Evolutionary conservation across 2,329 filamentous ascomycete species (phyloP), one percentile per base, ranked within the genome.

Genomic region (Fusarium sulawesiense): DNA sequence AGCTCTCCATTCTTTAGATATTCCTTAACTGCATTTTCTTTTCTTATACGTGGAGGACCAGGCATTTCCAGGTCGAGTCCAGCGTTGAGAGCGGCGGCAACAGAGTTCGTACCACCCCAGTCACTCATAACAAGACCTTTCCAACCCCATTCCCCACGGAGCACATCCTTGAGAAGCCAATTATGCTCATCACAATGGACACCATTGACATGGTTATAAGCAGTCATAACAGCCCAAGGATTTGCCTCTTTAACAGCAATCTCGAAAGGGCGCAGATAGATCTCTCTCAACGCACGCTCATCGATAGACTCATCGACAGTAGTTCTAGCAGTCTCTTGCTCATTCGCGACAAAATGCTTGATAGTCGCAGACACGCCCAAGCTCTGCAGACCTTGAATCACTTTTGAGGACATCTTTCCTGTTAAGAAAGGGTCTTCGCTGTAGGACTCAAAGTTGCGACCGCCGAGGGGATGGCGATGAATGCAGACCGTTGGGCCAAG

Each of bases 401-500:
- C 79, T 14, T 79, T 76, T 5, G 82, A 80, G 0, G 83, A 80
- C 30, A 84, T 76, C 23, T 81, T 78, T 11, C 84, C 84, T 3
- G 83, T 77, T 5, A 86, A 76, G 34, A 83, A 78, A 8, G 83
- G 84, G 60, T 86, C 84, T 66, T 86, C 82, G 27, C 80, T 81
- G 58, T 84, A 83, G 47, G 79, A 81, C 66, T 86, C 84, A 63
- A 85, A 85, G 44, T 82, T 82, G 32, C 84, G 80, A 6, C 84
- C 84, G 9, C 83, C 83, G 0, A 85, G 77, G 0, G 83, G 84
- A 14, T 81, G 81, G 7, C 83, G 80, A 42, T 85, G 83, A 40
- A 85, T 84, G 70, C 81, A 85, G 40, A 86, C 82, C 0, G 84
- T 87, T 1, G 92, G 92, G 4, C 91, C 92, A 12, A 94, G 83